A percentile compares a stretch with the other conserved stretches of the same genome.
phyloP scores from a whole-genome alignment of 495 filamentous ascomycete genomes.

The Penicillium salamii region DNA sequence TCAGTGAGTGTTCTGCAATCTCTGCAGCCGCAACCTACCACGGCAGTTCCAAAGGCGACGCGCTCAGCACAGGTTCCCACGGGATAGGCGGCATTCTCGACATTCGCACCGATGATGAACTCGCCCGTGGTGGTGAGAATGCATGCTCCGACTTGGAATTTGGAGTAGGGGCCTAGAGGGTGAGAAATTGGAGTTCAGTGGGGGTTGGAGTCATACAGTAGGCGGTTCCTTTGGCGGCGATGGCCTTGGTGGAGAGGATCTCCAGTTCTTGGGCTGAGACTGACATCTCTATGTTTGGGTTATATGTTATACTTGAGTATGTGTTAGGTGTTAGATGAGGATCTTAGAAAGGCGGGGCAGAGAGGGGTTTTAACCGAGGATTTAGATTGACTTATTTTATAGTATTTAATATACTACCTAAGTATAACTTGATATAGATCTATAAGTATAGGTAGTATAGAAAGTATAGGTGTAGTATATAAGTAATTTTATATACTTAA shows the following conservation, averaged over 20 bases:
- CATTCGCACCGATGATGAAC: conserved; percentile 75
- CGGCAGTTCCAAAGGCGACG: conserved; percentile 77
- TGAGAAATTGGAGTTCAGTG: conserved; percentile 3
- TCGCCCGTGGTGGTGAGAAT: conserved; percentile 64
- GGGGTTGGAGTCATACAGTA: conserved; percentile 57
- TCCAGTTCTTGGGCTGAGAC: conserved; percentile 51
- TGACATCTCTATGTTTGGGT: not conserved
- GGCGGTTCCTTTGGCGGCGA: conserved; percentile 66
- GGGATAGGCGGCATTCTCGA: conserved; percentile 92
- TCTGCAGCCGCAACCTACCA: conserved; percentile 42
- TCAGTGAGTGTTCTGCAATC: conserved; percentile 2
- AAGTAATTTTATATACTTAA: too few relatives aligned
- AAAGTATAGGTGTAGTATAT: too few relatives aligned
- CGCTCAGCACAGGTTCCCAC: conserved; percentile 94
- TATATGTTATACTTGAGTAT: too few relatives aligned
- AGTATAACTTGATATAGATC: too few relatives aligned
- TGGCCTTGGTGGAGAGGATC: conserved; percentile 55
- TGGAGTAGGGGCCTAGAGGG: conserved; percentile 74
- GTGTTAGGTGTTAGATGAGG: too few relatives aligned
- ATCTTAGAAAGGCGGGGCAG: too few relatives aligned
- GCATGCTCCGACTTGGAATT: conserved; percentile 86
- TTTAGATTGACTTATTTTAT: too few relatives aligned
- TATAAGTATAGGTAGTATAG: too few relatives aligned
- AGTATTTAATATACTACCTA: too few relatives aligned
- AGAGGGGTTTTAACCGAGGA: too few relatives aligned